These are phyloP conservation scores for Daldinia vernicosa DNA, from an alignment of 495 filamentous ascomycete genomes.

Conservation along the genomic window DNA sequence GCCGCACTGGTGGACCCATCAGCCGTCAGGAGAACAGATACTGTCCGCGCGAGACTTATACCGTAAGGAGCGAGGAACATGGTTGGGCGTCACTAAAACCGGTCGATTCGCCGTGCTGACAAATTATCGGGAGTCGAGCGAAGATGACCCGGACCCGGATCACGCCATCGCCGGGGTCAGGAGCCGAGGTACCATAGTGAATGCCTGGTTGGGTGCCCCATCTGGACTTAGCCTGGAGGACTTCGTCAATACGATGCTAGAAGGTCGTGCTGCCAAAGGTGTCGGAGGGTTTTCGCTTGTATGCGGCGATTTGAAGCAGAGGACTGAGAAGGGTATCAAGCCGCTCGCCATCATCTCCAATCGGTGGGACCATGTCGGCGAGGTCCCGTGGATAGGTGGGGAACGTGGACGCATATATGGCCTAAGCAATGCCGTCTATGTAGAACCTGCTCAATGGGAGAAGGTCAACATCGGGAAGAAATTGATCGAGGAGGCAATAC, in stretches of 20 bases:
- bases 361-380: conserved; percentile 70
- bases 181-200: conserved; percentile 86
- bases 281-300: conserved; percentile 95
- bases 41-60: conserved; percentile 62
- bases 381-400: conserved; percentile 74
- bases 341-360: conserved; percentile 90
- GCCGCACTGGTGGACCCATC: conserved; percentile 80
- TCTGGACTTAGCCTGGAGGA: conserved; percentile 59
- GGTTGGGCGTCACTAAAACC: conserved; percentile 87
- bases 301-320: conserved; percentile 76
- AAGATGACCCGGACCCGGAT: conserved; percentile 53
- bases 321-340: conserved; percentile 58
- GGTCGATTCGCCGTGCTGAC: conserved; percentile 91
- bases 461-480: conserved; percentile 73
- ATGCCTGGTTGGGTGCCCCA: conserved; percentile 76
- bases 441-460: conserved; percentile 74
- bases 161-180: conserved; percentile 65
- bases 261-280: conserved; percentile 69
- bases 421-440: conserved; percentile 85
- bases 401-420: conserved; percentile 72
- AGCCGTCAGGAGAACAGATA: conserved; percentile 52
- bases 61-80: conserved; percentile 75
- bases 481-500: conserved; percentile 53
- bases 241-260: conserved; percentile 76
- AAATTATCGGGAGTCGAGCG: conserved; percentile 86